These are phyloP conservation scores for Lachnellula willkommii DNA, from an alignment of 2,329 filamentous ascomycete species.

Conservation along the genomic window DNA sequence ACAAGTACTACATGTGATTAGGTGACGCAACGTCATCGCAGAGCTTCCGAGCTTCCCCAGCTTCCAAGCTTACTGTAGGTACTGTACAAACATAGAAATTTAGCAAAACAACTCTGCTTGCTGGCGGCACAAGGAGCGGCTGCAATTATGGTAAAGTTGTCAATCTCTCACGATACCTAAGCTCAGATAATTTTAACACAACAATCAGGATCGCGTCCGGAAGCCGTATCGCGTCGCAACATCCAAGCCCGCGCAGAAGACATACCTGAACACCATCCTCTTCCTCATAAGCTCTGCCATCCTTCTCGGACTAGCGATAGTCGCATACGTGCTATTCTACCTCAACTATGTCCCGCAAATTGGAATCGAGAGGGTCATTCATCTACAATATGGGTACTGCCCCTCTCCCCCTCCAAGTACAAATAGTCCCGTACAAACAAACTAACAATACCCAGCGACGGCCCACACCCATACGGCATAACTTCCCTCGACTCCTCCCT, in stretches of 20 bases:
- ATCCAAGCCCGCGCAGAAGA: conserved; percentile 57
- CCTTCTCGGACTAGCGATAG: conserved; percentile 52
- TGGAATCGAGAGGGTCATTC: conserved; percentile 54
- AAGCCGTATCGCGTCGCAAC: conserved; percentile 49
- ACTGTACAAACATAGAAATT: neutral
- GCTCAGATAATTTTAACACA: neutral
- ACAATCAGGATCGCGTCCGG: conserved; percentile 45
- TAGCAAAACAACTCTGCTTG: neutral
- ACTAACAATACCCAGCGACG: conserved; percentile 32
- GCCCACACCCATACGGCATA: conserved; percentile 31
- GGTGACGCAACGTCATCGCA: neutral
- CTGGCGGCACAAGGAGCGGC: neutral
- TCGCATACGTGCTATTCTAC: conserved; percentile 64
- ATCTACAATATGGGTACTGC: conserved; percentile 59
- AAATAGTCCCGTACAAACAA: neutral
- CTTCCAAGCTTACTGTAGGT: neutral
- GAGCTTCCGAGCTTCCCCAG: neutral
- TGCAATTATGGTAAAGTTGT: conserved; percentile 9
- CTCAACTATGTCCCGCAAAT: conserved; percentile 62
- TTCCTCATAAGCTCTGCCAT: conserved; percentile 41
- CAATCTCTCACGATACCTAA: neutral
- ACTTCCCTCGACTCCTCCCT: conserved; percentile 41
- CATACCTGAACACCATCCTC: conserved; percentile 53
- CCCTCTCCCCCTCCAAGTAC: neutral
- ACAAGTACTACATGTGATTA: neutral